Base-by-base conservation (phyloP, 805 yeast species). In the Kluyveromyces siamensis region DNA sequence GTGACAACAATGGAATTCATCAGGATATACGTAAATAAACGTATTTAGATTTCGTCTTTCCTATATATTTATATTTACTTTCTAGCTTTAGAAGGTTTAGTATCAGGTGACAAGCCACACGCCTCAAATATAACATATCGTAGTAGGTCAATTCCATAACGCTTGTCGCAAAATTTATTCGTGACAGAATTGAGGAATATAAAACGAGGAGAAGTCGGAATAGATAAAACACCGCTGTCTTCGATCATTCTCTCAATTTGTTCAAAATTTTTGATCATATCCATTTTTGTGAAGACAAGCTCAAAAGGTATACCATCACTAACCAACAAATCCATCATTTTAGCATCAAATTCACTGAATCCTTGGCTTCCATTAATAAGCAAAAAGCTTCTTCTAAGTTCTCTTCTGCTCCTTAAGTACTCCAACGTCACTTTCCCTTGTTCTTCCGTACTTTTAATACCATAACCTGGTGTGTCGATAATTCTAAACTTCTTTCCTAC, bases 401-500 rank as follows among this genome's bases (percentile, higher is more conserved):
- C 76, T 48, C 70, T 63, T 44, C 93, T 68, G 19, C 74, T 68
- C 27, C 68, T 66, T 8, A 90, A 63, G 58, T 87, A 89, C 36
- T 80, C 77, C 57, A 80, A 59, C 1, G 84, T 84, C 27, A 81
- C 72, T 39, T 76, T 68, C 1, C 96, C 97, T 61, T 90, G 96
- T 54, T 71, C 67, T 8, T 58, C 60, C 14, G 73, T 74, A 16
- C 95, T 89, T 52, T 74, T 79, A 38, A 67, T 74, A 2, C 98
- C 98, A 62, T 90, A 90, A 0, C 98, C 98, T 0, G 98, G 98
- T 21, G 88, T 76, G 61, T 90, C 98, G 2, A 88, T 77, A 3
- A 90, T 57, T 51, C 87, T 70, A 41, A 90, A 69, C 48, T 74
- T 69, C 44, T 77, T 76, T 3, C 84, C 84, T 11, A 85, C 66